These are phyloP conservation scores for Sechiopsis laciniata DNA, from an alignment of 306 rosid species.

Conservation along the genomic window DNA sequence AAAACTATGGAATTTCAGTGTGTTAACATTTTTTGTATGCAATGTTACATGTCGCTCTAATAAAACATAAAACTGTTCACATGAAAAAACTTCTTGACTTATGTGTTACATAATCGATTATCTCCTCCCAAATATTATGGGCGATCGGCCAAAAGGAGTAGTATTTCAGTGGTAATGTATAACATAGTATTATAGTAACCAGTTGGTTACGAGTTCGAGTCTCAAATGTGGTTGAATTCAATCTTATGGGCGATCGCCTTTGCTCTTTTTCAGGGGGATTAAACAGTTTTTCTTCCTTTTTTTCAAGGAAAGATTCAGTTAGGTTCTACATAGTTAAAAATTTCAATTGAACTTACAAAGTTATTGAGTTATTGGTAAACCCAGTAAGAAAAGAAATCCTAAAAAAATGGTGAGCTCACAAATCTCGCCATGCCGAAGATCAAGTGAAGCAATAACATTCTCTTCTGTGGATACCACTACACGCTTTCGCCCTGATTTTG, in stretches of 20 bases:
- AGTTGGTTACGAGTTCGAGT: no score
- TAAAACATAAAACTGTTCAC: conserved; percentile 4
- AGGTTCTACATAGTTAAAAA: neutral
- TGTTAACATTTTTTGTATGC: neutral
- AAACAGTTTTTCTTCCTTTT: neutral
- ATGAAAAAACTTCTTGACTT: neutral
- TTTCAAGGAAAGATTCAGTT: neutral
- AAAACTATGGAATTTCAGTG: neutral
- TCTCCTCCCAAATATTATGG: neutral
- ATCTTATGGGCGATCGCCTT: neutral
- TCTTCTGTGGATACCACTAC: conserved; percentile 92
- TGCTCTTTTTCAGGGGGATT: neutral
- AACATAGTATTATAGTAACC: no score
- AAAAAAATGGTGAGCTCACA: conserved; percentile 39
- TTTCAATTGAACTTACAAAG: neutral
- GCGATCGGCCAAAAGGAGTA: no score
- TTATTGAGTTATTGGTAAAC: neutral
- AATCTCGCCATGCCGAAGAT: conserved; percentile 95
- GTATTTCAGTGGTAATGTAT: no score
- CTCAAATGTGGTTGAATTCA: no score
- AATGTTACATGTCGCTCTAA: neutral
- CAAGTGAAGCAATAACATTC: conserved; percentile 93
- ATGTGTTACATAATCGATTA: neutral
- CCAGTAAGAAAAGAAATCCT: conserved; percentile 5
- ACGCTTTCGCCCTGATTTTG: conserved; percentile 79